These are phyloP conservation scores for Candida broadrunensis DNA, from an alignment of 805 yeast species.

Conservation along the genomic window DNA sequence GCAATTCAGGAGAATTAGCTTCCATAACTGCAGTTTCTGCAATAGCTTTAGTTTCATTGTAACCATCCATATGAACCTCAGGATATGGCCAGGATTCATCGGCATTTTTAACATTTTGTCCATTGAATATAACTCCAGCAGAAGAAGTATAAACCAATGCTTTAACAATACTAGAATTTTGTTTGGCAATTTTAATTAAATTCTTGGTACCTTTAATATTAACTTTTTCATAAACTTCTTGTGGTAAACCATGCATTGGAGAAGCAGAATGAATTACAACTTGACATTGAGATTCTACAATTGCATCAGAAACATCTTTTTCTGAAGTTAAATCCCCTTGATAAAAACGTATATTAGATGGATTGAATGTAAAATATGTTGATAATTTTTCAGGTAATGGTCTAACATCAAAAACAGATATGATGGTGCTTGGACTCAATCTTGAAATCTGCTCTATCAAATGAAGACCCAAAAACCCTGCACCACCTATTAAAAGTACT, in stretches of 20 bases:
- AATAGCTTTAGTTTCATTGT: slow-evolving; percentile 89
- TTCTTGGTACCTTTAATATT: slow-evolving; percentile 87
- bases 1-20: slow-evolving; percentile 61
- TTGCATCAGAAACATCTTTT: slow-evolving; percentile 64
- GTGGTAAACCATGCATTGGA: slow-evolving; percentile 88
- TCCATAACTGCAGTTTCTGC: slow-evolving; percentile 82
- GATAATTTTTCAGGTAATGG: slow-evolving; percentile 76
- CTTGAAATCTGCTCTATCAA: slow-evolving; percentile 80
- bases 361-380: slow-evolving; percentile 70
- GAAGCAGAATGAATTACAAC: slow-evolving; percentile 95
- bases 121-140: slow-evolving; percentile 96
- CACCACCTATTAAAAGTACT: slow-evolving; percentile 89
- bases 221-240: slow-evolving; percentile 80
- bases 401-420: slow-evolving; percentile 88
- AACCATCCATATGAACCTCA: slow-evolving; percentile 89
- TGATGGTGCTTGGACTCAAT: slow-evolving; percentile 60
- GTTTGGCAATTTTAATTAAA: slow-evolving; percentile 61
- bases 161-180: slow-evolving; percentile 35
- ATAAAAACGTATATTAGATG: slow-evolving; percentile 54
- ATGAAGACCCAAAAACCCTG: slow-evolving; percentile 93
- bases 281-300: slow-evolving; percentile 55
- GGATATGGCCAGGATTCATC: slow-evolving; percentile 96
- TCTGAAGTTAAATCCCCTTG: slow-evolving; percentile 83
- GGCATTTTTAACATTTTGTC: slow-evolving; percentile 87
- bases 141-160: slow-evolving; percentile 93